phyloP scores from a whole-genome alignment of 345 rosid species.

The Eucalyptus brandiana region DNA sequence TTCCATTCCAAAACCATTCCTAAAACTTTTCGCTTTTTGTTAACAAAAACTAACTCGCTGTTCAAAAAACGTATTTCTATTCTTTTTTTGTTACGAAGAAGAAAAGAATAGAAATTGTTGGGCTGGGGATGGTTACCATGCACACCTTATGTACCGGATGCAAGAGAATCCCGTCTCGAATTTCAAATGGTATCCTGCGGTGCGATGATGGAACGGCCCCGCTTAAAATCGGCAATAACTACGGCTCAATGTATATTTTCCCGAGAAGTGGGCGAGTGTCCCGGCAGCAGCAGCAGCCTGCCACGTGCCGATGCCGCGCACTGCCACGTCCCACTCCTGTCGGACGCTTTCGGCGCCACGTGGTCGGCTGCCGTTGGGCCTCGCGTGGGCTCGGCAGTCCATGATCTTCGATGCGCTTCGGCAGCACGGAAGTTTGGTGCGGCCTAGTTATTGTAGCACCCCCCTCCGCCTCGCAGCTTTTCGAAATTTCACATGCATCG shows the following conservation, averaged over 20 bases:
- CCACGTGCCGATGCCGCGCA: neutral
- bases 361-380: neutral
- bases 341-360: neutral
- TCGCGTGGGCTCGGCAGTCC: neutral
- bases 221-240: neutral
- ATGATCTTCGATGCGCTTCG: neutral
- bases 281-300: neutral
- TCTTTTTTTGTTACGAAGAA: too few species aligned
- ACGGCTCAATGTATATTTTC: neutral
- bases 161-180: neutral
- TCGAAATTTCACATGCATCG: neutral
- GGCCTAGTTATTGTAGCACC: neutral
- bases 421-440: neutral
- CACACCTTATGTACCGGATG: rapidly evolving
- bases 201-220: neutral
- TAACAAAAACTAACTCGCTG: too few species aligned
- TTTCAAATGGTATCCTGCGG: neutral
- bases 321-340: neutral
- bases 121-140: too few species aligned
- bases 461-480: rapidly evolving
- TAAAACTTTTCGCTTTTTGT: too few species aligned
- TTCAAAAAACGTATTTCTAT: too few species aligned
- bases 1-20: too few species aligned
- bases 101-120: too few species aligned
- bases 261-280: neutral